Evolutionary conservation across 129 eudicot genomes (phyloP).

Genomic region (Logfia minima): DNA sequence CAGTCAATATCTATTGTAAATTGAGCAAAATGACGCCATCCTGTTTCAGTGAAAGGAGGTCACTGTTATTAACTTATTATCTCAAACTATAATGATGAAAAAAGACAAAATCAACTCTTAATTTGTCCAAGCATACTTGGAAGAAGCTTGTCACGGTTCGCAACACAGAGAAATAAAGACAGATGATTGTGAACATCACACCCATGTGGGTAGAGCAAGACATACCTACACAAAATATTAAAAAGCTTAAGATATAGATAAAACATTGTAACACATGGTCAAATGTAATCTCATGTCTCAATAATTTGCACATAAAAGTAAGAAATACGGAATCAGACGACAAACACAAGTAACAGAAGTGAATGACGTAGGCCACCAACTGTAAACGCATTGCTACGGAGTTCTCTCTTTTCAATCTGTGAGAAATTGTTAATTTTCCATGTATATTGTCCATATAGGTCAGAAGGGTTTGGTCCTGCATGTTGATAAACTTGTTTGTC

Average conservation of each 20-base stretch:
- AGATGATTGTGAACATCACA: conserved; percentile 86
- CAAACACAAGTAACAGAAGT: too few relatives aligned
- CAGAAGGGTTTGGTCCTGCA: conserved; percentile 65
- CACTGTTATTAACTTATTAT: not conserved
- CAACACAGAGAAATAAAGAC: conserved; percentile 90
- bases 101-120: not conserved
- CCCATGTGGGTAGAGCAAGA: conserved; percentile 86
- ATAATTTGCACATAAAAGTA: not conserved
- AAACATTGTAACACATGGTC: not conserved
- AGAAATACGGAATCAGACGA: not conserved
- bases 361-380: conserved; percentile 48
- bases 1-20: conserved; percentile 88
- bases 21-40: conserved; percentile 91
- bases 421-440: conserved; percentile 85
- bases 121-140: conserved; percentile 51
- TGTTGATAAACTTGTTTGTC: not conserved
- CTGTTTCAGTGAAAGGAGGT: conserved; percentile 33
- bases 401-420: conserved; percentile 72
- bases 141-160: conserved; percentile 81
- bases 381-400: conserved; percentile 65
- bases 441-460: conserved; percentile 63
- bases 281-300: conserved; percentile 5
- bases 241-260: not conserved
- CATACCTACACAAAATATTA: conserved; percentile 52
- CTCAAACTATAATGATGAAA: too few relatives aligned